phyloP scores from a whole-genome alignment of 1,139 yeast genomes.

The Sugiyamaella pinicola region DNA sequence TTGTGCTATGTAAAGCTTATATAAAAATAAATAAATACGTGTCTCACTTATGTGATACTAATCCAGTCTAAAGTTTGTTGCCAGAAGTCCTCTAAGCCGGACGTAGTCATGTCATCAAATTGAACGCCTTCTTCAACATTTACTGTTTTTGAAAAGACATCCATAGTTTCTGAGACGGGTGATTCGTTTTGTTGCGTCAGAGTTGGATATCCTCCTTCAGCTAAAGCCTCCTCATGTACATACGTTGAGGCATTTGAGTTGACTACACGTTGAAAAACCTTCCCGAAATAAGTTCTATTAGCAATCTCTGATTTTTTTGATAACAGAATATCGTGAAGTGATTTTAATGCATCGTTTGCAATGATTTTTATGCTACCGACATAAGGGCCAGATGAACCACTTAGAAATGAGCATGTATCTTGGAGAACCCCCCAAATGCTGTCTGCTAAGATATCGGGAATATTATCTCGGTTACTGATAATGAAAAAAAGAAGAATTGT shows the following conservation, averaged over 20 bases:
- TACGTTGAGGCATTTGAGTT: background rate
- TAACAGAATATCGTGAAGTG: background rate
- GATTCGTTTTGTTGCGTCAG: background rate
- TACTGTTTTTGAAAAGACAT: background rate
- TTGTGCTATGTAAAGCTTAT: background rate
- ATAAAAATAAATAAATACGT: background rate
- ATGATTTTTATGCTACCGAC: slow-evolving; percentile 1
- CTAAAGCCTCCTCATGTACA: background rate
- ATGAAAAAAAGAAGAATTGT: slow-evolving; percentile 1
- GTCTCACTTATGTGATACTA: background rate
- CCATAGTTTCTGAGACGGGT: background rate
- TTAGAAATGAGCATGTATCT: background rate
- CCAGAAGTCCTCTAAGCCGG: slow-evolving; percentile 2
- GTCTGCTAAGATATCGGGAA: slow-evolving; percentile 1
- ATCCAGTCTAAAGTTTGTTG: slow-evolving; percentile 4
- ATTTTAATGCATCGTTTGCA: background rate
- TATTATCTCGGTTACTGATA: slow-evolving; percentile 1
- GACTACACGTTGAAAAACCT: background rate
- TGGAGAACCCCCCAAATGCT: slow-evolving; percentile 1
- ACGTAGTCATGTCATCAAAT: background rate
- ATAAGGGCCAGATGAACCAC: slow-evolving; percentile 2
- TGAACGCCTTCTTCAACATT: background rate
- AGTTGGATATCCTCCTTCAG: slow-evolving; percentile 1
- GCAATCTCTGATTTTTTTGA: slow-evolving; percentile 1
- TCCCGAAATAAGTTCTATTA: slow-evolving; percentile 1